These are phyloP conservation scores for Colletotrichum karsti DNA, from an alignment of 2,329 filamentous ascomycete genomes.

Conservation along the genomic window DNA sequence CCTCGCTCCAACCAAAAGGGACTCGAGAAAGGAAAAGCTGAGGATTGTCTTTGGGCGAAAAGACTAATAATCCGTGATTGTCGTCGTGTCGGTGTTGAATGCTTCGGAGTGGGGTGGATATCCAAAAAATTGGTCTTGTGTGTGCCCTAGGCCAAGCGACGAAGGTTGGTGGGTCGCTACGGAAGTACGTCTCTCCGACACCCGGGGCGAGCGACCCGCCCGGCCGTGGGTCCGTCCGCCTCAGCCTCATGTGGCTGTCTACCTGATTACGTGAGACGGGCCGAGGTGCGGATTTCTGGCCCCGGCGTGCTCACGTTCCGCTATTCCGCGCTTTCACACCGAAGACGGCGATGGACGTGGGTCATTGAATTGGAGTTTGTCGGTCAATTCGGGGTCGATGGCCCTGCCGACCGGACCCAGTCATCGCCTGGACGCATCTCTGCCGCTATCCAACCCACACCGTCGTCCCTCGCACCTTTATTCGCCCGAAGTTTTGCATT, in stretches of 20 bases:
- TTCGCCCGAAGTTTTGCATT: constrained; percentile 22
- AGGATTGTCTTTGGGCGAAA: constrained; percentile 47
- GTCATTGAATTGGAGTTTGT: constrained; percentile 1
- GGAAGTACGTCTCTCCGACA: too few species aligned
- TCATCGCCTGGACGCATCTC: not conserved
- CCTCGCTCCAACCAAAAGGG: constrained; percentile 56
- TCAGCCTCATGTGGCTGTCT: too few species aligned
- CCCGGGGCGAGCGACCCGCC: too few species aligned
- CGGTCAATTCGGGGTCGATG: constrained; percentile 11
- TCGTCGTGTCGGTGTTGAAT: constrained; percentile 20
- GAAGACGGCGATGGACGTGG: constrained; percentile 6
- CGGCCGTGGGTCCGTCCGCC: too few species aligned
- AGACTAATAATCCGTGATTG: constrained; percentile 34
- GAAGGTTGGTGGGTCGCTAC: too few species aligned
- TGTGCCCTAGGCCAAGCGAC: too few species aligned
- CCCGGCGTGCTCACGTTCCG: not conserved
- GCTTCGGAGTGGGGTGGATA: not conserved
- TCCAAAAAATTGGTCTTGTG: not conserved
- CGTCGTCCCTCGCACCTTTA: constrained; percentile 13
- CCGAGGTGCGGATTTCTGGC: not conserved
- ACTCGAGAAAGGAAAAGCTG: constrained; percentile 48
- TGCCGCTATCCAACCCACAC: constrained; percentile 12
- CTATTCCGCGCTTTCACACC: not conserved
- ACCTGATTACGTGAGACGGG: too few species aligned
- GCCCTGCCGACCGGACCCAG: constrained; percentile 5